Evolutionary conservation across 78 protist species (phyloP).

Genomic region (Dictyostelium citrinum): DNA sequence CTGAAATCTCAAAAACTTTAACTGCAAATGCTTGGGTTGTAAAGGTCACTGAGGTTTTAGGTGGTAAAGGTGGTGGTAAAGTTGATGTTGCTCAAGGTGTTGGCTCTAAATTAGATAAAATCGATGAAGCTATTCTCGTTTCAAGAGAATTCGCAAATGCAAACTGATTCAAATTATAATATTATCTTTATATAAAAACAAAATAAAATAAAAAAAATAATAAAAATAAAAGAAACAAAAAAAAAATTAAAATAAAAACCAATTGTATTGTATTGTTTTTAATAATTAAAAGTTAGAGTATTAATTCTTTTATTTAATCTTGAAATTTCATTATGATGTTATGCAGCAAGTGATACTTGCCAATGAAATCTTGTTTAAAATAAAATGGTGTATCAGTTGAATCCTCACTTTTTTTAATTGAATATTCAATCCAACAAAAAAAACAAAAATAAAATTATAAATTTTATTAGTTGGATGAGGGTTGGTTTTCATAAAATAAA

Average conservation of each 20-base stretch:
- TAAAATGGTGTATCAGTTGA: too few species aligned
- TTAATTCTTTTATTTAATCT: too few species aligned
- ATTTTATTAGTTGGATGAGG: too few species aligned
- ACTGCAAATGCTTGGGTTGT: constrained; percentile 77
- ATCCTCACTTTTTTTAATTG: too few species aligned
- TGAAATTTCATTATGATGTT: too few species aligned
- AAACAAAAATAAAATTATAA: too few species aligned
- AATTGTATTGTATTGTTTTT: too few species aligned
- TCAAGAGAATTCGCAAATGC: constrained; percentile 33
- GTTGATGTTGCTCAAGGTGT: constrained; percentile 80
- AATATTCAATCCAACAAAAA: too few species aligned
- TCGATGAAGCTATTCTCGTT: constrained; percentile 45
- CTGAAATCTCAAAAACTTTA: constrained; percentile 16
- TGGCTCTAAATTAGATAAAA: constrained; percentile 48
- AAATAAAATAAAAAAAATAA: not conserved
- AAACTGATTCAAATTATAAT: not conserved
- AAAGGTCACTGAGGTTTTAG: constrained; percentile 43
- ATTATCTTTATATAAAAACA: not conserved
- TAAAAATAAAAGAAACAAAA: not conserved
- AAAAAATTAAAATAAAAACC: not conserved
- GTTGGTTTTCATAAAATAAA: too few species aligned
- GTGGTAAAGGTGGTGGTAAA: constrained; percentile 85
- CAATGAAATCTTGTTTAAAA: too few species aligned
- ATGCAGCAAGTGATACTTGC: too few species aligned
- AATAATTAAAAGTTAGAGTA: too few species aligned